Conservation (phyloP, 2,329 filamentous ascomycete species). For the Hysterium pulicare region DNA sequence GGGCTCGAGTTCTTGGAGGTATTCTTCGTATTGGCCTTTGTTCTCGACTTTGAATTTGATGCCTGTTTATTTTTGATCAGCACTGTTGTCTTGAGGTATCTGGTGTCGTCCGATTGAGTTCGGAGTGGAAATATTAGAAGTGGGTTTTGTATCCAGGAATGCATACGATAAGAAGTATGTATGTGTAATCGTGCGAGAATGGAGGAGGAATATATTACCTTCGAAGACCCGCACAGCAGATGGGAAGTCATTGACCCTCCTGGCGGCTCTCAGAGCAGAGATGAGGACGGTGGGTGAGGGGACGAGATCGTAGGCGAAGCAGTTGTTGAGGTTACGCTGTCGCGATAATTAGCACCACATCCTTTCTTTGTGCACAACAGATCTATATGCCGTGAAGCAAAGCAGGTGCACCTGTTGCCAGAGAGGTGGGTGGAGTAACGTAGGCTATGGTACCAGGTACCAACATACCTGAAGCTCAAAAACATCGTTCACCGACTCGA, state of each 20-base stretch:
- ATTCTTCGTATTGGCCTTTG: conserved; percentile 94
- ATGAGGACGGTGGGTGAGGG: conserved; percentile 87
- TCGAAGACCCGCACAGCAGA: conserved; percentile 98
- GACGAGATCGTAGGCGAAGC: conserved; percentile 99
- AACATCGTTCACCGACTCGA: conserved; percentile 94
- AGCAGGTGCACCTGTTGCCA: no score
- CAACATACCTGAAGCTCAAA: conserved; percentile 94
- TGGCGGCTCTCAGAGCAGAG: conserved; percentile 87
- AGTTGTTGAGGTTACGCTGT: conserved; percentile 96
- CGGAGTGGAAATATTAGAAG: no score
- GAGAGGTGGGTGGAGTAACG: no score
- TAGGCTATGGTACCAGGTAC: not conserved
- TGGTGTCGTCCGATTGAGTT: no score
- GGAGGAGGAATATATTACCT: conserved; percentile 58
- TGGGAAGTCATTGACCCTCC: conserved; percentile 97
- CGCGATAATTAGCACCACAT: conserved; percentile 5
- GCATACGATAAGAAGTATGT: no score
- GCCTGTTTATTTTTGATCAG: no score
- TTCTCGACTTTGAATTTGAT: conserved; percentile 99
- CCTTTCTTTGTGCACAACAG: not conserved
- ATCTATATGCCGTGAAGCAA: no score
- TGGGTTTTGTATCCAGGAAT: no score
- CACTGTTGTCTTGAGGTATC: no score
- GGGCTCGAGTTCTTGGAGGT: conserved; percentile 87
- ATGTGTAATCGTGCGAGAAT: no score